A percentile compares a stretch with the other conserved stretches of the same genome.
These are phyloP conservation scores for Monosporascus sp. DNA, from an alignment of 2,329 filamentous ascomycete species.

Conservation along the genomic window DNA sequence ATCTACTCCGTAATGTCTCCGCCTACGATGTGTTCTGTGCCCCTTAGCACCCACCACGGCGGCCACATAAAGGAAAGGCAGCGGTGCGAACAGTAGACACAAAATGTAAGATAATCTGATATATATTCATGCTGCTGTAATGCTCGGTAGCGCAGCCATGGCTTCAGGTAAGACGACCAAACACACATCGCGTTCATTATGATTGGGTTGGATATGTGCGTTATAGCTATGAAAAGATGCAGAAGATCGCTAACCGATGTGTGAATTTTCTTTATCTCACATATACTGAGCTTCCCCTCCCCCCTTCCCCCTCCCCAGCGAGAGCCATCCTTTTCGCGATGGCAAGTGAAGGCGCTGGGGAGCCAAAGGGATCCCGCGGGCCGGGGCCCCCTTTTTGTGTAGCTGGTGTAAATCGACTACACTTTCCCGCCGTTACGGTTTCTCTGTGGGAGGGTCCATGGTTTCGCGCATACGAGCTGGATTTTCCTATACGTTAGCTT, in stretches of 20 bases:
- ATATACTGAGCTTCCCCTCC: not conserved
- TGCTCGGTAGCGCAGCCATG: no score
- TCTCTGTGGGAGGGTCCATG: conserved; percentile 64
- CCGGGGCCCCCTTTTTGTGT: not conserved
- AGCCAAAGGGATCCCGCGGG: not conserved
- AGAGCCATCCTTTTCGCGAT: not conserved
- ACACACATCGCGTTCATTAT: no score
- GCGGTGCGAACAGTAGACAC: no score
- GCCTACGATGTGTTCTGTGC: no score
- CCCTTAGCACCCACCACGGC: not conserved
- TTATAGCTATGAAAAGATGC: not conserved
- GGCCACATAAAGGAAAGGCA: not conserved
- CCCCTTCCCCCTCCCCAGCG: not conserved
- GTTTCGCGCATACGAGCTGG: conserved; percentile 62
- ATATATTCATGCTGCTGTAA: no score
- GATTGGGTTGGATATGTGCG: not conserved
- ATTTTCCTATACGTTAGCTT: conserved; percentile 1
- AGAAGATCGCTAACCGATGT: not conserved
- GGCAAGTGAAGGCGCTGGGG: not conserved
- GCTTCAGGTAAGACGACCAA: no score
- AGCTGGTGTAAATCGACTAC: conserved; percentile 28
- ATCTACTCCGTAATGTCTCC: not conserved
- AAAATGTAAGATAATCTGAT: no score
- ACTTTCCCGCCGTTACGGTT: conserved; percentile 34
- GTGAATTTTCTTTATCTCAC: not conserved